phyloP scores from a whole-genome alignment of 495 filamentous ascomycete species.

The Xylaria nigripes region DNA sequence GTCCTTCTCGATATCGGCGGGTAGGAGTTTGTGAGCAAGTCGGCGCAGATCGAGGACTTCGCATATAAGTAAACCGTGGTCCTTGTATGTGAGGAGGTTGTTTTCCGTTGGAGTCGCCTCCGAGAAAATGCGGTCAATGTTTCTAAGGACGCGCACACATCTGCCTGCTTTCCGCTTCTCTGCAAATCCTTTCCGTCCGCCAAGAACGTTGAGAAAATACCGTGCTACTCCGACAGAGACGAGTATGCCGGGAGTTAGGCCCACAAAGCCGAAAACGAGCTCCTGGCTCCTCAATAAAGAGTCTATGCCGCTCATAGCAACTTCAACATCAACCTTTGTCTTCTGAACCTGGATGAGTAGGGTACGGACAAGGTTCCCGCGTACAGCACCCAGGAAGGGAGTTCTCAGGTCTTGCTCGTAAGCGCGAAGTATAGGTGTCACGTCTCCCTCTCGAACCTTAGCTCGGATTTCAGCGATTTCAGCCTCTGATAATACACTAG shows the following conservation, averaged over 20 bases:
- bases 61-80: slow-evolving; percentile 81
- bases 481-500: slow-evolving; percentile 37
- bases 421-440: slow-evolving; percentile 81
- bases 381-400: slow-evolving; percentile 70
- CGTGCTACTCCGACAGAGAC: slow-evolving; percentile 67
- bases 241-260: slow-evolving; percentile 80
- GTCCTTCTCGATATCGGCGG: slow-evolving; percentile 62
- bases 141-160: slow-evolving; percentile 65
- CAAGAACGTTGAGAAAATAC: slow-evolving; percentile 61
- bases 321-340: slow-evolving; percentile 95
- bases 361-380: slow-evolving; percentile 80
- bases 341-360: slow-evolving; percentile 96
- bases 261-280: slow-evolving; percentile 92
- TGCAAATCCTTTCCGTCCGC: slow-evolving; percentile 56
- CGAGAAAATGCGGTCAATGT: slow-evolving; percentile 75
- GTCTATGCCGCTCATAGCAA: slow-evolving; percentile 92
- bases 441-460: slow-evolving; percentile 81
- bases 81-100: slow-evolving; percentile 73
- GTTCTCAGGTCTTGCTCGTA: slow-evolving; percentile 79
- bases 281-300: slow-evolving; percentile 89
- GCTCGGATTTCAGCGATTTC: slow-evolving; percentile 62
- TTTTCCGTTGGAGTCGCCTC: slow-evolving; percentile 52
- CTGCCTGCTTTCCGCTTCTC: slow-evolving; percentile 52
- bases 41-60: slow-evolving; percentile 73
- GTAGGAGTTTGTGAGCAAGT: slow-evolving; percentile 55